Evolutionary conservation across 1,284 basidiomycete genomes (phyloP).

Genomic region (Rhodotorula sp.): DNA sequence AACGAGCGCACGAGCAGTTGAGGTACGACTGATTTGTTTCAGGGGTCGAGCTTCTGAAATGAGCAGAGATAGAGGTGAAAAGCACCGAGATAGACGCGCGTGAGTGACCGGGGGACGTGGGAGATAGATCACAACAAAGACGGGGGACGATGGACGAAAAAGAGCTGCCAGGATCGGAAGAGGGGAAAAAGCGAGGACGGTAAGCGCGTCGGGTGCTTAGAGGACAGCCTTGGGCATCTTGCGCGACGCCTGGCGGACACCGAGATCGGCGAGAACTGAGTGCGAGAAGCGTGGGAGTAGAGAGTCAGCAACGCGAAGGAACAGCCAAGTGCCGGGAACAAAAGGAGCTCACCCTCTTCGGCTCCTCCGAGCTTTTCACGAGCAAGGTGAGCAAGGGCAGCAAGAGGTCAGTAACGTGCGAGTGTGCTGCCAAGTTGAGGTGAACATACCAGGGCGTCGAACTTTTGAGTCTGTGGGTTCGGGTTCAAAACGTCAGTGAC

Average conservation of each 20-base stretch:
- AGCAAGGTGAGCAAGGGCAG: too few relatives aligned
- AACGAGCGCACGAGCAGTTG: too few relatives aligned
- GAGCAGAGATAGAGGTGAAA: too few relatives aligned
- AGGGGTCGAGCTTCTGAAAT: too few relatives aligned
- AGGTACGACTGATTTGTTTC: too few relatives aligned
- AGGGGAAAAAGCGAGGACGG: not conserved
- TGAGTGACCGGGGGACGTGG: too few relatives aligned
- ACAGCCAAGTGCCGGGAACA: fast-evolving
- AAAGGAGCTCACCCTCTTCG: conserved; percentile 12
- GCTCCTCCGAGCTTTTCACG: conserved; percentile 17
- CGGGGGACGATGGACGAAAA: not conserved
- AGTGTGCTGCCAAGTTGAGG: too few relatives aligned
- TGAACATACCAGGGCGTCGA: conserved; percentile 28
- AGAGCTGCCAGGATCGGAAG: not conserved
- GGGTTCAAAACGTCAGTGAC: not conserved
- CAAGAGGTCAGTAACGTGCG: not conserved
- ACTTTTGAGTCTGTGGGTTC: conserved; percentile 28
- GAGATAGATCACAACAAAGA: not conserved
- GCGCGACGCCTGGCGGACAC: conserved; percentile 40
- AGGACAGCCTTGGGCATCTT: conserved; percentile 43
- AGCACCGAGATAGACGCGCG: too few relatives aligned
- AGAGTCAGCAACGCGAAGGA: not conserved
- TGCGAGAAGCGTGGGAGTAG: too few relatives aligned
- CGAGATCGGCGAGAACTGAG: conserved; percentile 41
- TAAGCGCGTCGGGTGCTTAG: conserved; percentile 8